Evolutionary conservation across 495 filamentous ascomycete species (phyloP), one percentile per base, ranked within the genome.

Genomic region (Pyrenula massariospora): DNA sequence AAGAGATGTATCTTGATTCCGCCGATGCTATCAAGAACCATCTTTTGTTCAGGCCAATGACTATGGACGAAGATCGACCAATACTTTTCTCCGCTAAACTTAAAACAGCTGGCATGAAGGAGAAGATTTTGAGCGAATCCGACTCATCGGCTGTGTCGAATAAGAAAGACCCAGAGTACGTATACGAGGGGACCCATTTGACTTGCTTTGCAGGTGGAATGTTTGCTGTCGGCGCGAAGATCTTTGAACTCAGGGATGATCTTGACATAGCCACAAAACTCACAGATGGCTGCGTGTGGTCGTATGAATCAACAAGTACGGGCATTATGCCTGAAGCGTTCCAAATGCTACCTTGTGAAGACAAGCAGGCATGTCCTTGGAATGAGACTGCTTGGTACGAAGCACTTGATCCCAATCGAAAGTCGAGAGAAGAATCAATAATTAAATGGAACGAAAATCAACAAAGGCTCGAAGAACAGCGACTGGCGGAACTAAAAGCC

Each of bases 161-260:
- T 48, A 66, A 68, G 50, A 56, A 61, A 19, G 70, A 69, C 19
- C 62, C 73, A 10, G 59, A 57, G 19, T 71, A 78, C 42, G 67
- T 76, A 19, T 80, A 78, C 56, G 86, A 93, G 59, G 77, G 80
- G 2, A 79, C 83, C 10, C 91, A 96, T 73, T 76, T 95, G 24
- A 85, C 85, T 12, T 98, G 93, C 66, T 98, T 97, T 63, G 76
- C 86, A 20, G 93, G 93, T 11, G 93, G 91, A 53, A 97, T 97
- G 93, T 85, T 94, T 57, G 94, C 83, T 3, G 76, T 98, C 56
- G 91, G 87, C 25, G 87, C 90, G 48, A 91, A 88, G 69, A 76
- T 91, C n/a, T 96, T 96, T 59, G 78, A 81, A 10, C 75, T 84
- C n/a, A 76, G 85, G 5, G 77, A 77, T 21, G 92, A 98, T 66